Conservation (phyloP, 2,329 filamentous ascomycete genomes). For the Pseudogymnoascus sp. region DNA sequence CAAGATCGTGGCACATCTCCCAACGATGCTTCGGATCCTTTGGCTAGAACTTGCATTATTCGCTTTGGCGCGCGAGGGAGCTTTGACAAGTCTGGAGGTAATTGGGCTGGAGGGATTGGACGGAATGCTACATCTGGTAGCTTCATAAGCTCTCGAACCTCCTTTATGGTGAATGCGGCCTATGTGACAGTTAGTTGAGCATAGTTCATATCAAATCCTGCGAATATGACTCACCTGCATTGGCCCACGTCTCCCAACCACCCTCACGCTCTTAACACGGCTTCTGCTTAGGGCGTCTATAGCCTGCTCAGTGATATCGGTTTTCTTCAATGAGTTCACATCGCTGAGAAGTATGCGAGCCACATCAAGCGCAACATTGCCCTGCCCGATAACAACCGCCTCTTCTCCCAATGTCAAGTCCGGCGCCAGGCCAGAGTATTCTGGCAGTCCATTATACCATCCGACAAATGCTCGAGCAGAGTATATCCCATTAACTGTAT, state of each 20-base stretch:
- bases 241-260: conserved; percentile 85
- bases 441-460: conserved; percentile 95
- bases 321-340: conserved; percentile 63
- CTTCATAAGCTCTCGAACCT: conserved; percentile 78
- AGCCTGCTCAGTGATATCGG: conserved; percentile 83
- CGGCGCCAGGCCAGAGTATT: conserved; percentile 64
- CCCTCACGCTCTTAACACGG: conserved; percentile 66
- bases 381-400: conserved; percentile 84
- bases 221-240: conserved; percentile 54
- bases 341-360: conserved; percentile 77
- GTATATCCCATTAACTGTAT: conserved; percentile 61
- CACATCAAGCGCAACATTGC: conserved; percentile 92
- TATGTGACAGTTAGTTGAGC: conserved; percentile 28
- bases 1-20: conserved; percentile 54
- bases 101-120: conserved; percentile 54
- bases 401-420: conserved; percentile 68
- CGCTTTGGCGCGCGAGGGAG: conserved; percentile 69
- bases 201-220: background rate
- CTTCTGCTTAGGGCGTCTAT: conserved; percentile 64
- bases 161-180: conserved; percentile 93
- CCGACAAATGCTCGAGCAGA: conserved; percentile 91
- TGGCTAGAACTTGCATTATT: conserved; percentile 70
- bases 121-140: conserved; percentile 64
- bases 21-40: conserved; percentile 52
- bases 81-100: conserved; percentile 58